Base-by-base conservation (phyloP, 495 filamentous ascomycete genomes). In the Neurospora sp. region DNA sequence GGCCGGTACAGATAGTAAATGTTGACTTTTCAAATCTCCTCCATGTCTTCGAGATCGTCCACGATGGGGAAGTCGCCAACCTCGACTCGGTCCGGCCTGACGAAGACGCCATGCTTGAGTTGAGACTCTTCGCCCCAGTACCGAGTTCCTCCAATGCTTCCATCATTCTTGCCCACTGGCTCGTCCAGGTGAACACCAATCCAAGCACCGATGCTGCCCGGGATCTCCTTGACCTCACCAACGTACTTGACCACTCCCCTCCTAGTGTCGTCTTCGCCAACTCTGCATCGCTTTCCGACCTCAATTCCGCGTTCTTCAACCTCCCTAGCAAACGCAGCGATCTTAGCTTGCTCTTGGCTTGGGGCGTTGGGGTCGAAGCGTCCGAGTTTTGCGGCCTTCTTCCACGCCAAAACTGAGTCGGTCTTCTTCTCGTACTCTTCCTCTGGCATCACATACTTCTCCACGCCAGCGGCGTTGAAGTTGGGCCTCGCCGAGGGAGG, bases 401-500 rank as follows among this genome's bases (percentile, higher is more conserved):
- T 99, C 93, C 93, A 98, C 11, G 94, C 92, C 49, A 97, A 87
- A 18, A 99, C 96, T 35, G 91, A 94, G 83, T 97, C 92, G 37
- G 90, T 84, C 72, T 93, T 93, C 72, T 89, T 88, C 78, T 93
- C 92, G 84, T 99, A 99, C 72, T 93, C 90, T 23, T 91, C 88
- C 39, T 86, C 83, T 23, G 94, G 93, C 82, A 99, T 90, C 73
- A 89, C 88, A 79, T 93, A 98, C 81, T 98, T 98, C 31, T 92
- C 88, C 14, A 97, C 92, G 2, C 89, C 88, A 37, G 92, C 93
- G 35, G 90, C 85, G 78, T 94, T 94, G 82, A 92, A 93, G 80
- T 97, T 93, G 27, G 89, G 87, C 49, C 91, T 87, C 75, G 90
- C 87, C 35, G 88, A 84, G 35, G 88, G 84, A 27, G 94, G 94